Evolutionary conservation across 805 yeast species (phyloP), one percentile per base, ranked within the genome.

Genomic region (Cyberlindnera americana): DNA sequence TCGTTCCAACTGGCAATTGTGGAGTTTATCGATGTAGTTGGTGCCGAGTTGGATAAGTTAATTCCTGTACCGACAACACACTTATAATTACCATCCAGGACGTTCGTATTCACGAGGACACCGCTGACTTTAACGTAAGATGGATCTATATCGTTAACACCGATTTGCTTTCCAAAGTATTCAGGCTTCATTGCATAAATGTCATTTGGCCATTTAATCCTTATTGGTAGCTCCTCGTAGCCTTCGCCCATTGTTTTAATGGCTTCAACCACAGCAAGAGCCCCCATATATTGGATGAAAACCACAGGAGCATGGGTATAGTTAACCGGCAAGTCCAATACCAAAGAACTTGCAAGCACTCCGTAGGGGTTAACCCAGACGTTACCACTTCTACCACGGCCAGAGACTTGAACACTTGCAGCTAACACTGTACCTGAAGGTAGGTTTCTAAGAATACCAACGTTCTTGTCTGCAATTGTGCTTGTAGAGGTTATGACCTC

Each of bases 191-290:
- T 58, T 4, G 83, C 78, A 56, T 87, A 93, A 12, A 93, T 65
- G 60, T 93, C 99, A 59, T 93, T 93, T 2, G 99, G 99, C 99
- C 99, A 93, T 59, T 93, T 93, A 44, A 93, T 72, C 36, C 78
- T 72, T 13, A 91, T 69, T 0, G 96, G 97, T 50, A 93, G 62
- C 33, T 78, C 82, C 16, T 78, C 81, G 57, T 81, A 87, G 0
- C 85, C 88, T 7, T 62, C 67, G 3, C 61, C 61, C 52, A 88
- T 78, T 3, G 77, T 67, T 25, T 75, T 60, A 14, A 91, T 72
- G 19, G 95, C 86, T 56, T 84, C 87, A 9, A 90, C 81, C 37
- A 83, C 73, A 0, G 98, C 96, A 47, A 93, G 62, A 40, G 93
- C 79, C 7, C 86, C 77, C 12, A 93, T 60, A 56, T 93, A 93